These are phyloP conservation scores for Aspergillus melleus DNA, from an alignment of 2,329 filamentous ascomycete genomes.

Conservation along the genomic window DNA sequence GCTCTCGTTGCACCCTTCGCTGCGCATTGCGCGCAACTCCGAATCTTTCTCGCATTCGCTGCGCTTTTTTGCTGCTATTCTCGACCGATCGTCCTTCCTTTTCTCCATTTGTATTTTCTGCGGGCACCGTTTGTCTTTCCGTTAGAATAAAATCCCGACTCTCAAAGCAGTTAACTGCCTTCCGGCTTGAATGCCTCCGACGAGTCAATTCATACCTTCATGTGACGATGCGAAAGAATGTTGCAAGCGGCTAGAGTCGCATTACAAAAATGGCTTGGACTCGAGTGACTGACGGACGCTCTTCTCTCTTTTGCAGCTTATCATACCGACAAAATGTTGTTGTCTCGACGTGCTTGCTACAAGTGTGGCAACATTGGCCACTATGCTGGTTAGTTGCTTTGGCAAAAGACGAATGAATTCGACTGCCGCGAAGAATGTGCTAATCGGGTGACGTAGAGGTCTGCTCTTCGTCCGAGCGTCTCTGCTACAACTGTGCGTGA, in stretches of 20 bases:
- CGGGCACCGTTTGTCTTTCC: too few relatives aligned
- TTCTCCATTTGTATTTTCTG: background rate
- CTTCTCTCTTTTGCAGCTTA: slow-evolving; percentile 10
- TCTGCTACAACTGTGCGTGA: slow-evolving; percentile 96
- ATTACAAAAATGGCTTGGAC: slow-evolving; percentile 10
- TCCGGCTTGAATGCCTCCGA: background rate
- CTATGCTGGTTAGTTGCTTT: slow-evolving; percentile 48
- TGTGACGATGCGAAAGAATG: background rate
- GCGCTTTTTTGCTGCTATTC: background rate
- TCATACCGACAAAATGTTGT: slow-evolving; percentile 63
- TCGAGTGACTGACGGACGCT: slow-evolving; percentile 11
- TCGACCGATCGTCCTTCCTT: background rate
- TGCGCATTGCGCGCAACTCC: background rate
- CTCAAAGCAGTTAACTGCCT: background rate
- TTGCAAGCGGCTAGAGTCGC: slow-evolving; percentile 1
- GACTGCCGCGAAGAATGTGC: slow-evolving; percentile 52
- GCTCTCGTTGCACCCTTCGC: background rate
- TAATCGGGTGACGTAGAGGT: slow-evolving; percentile 65
- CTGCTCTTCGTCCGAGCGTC: slow-evolving; percentile 94
- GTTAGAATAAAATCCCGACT: background rate
- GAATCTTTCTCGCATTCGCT: background rate
- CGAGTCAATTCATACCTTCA: background rate
- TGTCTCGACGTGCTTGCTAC: slow-evolving; percentile 81
- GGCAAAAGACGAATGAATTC: slow-evolving; percentile 40
- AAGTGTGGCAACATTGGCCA: slow-evolving; percentile 78